Evolutionary conservation across 768 basidiomycete genomes (phyloP).

Genomic region (Boletus reticuloceps): DNA sequence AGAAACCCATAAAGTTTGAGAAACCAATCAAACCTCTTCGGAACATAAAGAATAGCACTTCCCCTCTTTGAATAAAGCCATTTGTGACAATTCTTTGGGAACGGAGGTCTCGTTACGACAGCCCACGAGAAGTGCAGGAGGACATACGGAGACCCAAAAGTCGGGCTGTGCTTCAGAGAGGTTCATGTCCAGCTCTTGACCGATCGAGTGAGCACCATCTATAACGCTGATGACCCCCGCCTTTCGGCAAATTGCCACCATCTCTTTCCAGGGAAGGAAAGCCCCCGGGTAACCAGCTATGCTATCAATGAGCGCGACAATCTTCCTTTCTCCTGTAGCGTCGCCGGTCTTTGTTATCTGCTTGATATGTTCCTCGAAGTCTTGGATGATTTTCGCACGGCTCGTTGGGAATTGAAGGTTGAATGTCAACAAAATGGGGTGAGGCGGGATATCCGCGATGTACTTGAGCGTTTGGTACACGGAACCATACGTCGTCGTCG

Average conservation of each 20-base stretch:
- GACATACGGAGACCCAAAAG: slow-evolving; percentile 72
- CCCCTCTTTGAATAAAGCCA: slow-evolving; percentile 76
- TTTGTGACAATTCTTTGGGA: slow-evolving; percentile 73
- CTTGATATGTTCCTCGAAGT: slow-evolving; percentile 41
- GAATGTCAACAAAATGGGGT: slow-evolving; percentile 51
- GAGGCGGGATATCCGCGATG: slow-evolving; percentile 52
- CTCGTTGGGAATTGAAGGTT: slow-evolving; percentile 53
- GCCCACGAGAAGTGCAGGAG: not conserved
- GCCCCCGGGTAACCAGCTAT: slow-evolving; percentile 64
- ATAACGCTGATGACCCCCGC: slow-evolving; percentile 65
- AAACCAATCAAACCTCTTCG: slow-evolving; percentile 43
- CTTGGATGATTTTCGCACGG: slow-evolving; percentile 51
- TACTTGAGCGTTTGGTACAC: slow-evolving; percentile 50
- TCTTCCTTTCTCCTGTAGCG: slow-evolving; percentile 37
- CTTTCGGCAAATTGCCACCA: slow-evolving; percentile 62
- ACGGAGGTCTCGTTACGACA: not conserved
- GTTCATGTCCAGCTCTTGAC: slow-evolving; percentile 64
- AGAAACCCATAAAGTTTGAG: not conserved
- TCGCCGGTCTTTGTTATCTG: slow-evolving; percentile 24
- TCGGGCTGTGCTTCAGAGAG: slow-evolving; percentile 58
- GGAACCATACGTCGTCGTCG: slow-evolving; percentile 56
- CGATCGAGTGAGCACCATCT: slow-evolving; percentile 79
- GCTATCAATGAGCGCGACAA: slow-evolving; percentile 68
- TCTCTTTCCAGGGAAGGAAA: slow-evolving; percentile 66
- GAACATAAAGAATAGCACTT: slow-evolving; percentile 72